Conservation (phyloP, 768 basidiomycete genomes). For the Auriscalpium vulgare region DNA sequence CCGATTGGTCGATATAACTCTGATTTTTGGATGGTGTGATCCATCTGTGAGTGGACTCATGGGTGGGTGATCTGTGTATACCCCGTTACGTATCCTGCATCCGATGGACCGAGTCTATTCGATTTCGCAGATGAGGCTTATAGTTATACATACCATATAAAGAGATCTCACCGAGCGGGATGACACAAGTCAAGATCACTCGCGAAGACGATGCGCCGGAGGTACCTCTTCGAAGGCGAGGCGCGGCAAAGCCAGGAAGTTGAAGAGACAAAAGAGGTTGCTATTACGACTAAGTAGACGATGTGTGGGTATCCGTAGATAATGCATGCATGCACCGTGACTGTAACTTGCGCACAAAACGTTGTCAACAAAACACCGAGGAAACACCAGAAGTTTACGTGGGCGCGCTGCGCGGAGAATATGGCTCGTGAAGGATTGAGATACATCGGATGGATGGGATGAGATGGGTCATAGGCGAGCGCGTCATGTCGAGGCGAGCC, state of each 20-base stretch:
- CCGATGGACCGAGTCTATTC: too few species aligned
- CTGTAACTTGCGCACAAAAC: not conserved
- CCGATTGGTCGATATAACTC: constrained; percentile 1
- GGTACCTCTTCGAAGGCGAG: constrained; percentile 31
- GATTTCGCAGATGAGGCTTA: too few species aligned
- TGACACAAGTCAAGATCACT: constrained; percentile 69
- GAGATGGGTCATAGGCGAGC: not conserved
- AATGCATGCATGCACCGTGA: not conserved
- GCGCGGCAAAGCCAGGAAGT: too few species aligned
- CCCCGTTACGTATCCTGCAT: too few species aligned
- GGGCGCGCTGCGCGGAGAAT: too few species aligned
- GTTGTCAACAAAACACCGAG: not conserved
- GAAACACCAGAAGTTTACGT: too few species aligned
- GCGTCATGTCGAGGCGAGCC: not conserved
- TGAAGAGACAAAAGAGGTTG: too few species aligned
- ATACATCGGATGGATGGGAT: not conserved
- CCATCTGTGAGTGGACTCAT: too few species aligned
- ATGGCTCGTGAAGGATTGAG: too few species aligned
- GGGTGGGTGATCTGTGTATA: too few species aligned
- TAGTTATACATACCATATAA: too few species aligned
- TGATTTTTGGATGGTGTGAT: not conserved
- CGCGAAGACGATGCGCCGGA: constrained; percentile 48
- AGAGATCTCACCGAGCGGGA: constrained; percentile 88
- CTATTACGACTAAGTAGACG: too few species aligned
- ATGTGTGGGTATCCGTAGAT: constrained; percentile 6